Evolutionary conservation across 1,284 basidiomycete species (phyloP), one percentile per base, ranked within the genome.

Genomic region (Xerocomus amazonicus): DNA sequence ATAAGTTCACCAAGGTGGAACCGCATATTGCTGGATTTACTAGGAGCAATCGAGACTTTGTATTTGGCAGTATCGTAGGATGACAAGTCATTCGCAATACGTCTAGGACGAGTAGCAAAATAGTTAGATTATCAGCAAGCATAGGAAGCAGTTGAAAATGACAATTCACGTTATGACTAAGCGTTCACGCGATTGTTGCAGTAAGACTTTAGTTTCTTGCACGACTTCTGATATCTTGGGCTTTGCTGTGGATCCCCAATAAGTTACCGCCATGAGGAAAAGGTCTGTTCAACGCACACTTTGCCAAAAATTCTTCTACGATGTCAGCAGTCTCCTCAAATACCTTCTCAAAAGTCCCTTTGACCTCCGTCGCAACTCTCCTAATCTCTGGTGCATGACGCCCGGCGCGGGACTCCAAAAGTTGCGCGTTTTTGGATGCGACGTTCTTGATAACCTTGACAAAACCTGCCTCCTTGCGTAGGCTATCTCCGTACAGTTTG

Each of bases 401-500:
- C 16, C 81, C 80, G 16, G 84, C 81, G 38, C 79, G 75, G 27
- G 76, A 78, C 62, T 88, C 85, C 16, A 93, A 66, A 6, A 87
- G 76, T 42, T 79, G 78, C 2, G 81, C 87, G 55, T 93, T 91
- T 70, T 84, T 85, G 59, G 80, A 84, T 2, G 94, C 92, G 8
- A 94, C 91, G 48, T 80, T 87, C 72, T 94, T 94, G 67, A 99
- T 85, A 27, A 97, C 95, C 75, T 97, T 97, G 53, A 95, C 92
- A 56, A 98, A 87, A 32, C 96, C 97, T 7, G 94, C 95, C 53
- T 98, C 96, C 66, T 92, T 92, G 54, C 95, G 84, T 16, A 99
- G 74, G 6, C 90, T 86, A 60, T 94, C 84, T 13, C 96, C 96
- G 67, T 98, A 99, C 14, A 98, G 76, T 63, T 92, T 92, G 57